Evolutionary conservation across 495 filamentous ascomycete genomes (phyloP).

Genomic region (Penicillium lividum): DNA sequence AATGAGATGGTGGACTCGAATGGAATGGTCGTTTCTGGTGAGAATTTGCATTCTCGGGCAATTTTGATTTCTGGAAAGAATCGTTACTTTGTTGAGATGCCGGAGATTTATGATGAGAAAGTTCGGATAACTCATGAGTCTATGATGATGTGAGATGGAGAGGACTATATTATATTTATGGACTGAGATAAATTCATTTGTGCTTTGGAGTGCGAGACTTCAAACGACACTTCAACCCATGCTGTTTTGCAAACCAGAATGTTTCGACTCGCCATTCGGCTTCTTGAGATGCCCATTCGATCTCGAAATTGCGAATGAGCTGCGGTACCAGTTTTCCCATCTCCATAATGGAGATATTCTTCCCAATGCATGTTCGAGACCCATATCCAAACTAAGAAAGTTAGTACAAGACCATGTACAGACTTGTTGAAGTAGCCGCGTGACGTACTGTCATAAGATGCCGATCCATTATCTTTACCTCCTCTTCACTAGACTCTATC

Average conservation of each 20-base stretch:
- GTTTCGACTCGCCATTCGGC: constrained; percentile 17
- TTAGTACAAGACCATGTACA: neutral
- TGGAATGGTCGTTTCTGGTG: constrained; percentile 9
- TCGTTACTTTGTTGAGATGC: constrained; percentile 21
- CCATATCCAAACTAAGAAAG: constrained; percentile 19
- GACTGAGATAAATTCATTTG: neutral
- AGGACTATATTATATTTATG: too few relatives aligned
- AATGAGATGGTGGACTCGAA: constrained; percentile 18
- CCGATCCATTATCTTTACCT: constrained; percentile 20
- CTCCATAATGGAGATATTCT: constrained; percentile 22
- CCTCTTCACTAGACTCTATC: constrained; percentile 40
- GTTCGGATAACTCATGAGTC: neutral
- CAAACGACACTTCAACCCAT: constrained; percentile 17
- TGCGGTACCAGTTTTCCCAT: constrained; percentile 18
- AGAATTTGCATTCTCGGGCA: constrained; percentile 13
- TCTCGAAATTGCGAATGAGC: constrained; percentile 15
- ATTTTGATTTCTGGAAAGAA: constrained; percentile 17
- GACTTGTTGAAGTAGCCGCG: neutral
- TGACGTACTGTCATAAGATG: constrained; percentile 14
- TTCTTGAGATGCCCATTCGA: constrained; percentile 19
- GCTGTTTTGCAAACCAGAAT: constrained; percentile 22
- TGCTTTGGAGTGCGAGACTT: constrained; percentile 2
- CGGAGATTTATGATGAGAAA: constrained; percentile 5
- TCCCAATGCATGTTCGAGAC: constrained; percentile 19
- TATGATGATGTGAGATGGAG: neutral